Conservation (phyloP, 305 asterid species). For the Fraxinus baroniana region DNA sequence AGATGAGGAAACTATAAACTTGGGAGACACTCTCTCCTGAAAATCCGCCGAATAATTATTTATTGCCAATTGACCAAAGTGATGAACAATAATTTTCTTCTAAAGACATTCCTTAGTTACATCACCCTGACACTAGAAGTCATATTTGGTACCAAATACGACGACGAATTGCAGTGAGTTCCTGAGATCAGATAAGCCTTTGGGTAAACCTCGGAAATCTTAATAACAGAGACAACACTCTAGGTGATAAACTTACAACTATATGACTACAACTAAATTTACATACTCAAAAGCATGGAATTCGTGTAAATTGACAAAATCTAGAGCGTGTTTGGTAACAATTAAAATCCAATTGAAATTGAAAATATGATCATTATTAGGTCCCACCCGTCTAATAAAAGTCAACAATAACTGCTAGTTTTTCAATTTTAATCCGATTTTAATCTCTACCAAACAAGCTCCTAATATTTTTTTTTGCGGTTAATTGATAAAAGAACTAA, state of each 20-base stretch:
- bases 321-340: too few species aligned
- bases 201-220: background rate
- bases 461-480: background rate
- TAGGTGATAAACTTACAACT: background rate
- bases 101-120: background rate
- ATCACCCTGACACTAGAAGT: background rate
- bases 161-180: background rate
- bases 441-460: too few species aligned
- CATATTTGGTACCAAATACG: background rate
- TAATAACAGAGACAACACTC: background rate
- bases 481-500: background rate
- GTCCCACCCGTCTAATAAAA: too few species aligned
- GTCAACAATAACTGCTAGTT: too few species aligned
- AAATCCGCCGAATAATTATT: background rate
- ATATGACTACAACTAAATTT: background rate
- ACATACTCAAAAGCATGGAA: background rate
- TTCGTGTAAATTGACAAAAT: background rate
- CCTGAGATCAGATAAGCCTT: background rate
- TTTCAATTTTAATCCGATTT: too few species aligned
- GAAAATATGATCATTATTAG: too few species aligned
- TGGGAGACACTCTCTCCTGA: background rate
- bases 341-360: too few species aligned
- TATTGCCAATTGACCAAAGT: background rate
- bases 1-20: background rate
- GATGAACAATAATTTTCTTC: background rate